Evolutionary conservation across 345 rosid species (phyloP).

Genomic region (Eucalyptus cladocalyx): DNA sequence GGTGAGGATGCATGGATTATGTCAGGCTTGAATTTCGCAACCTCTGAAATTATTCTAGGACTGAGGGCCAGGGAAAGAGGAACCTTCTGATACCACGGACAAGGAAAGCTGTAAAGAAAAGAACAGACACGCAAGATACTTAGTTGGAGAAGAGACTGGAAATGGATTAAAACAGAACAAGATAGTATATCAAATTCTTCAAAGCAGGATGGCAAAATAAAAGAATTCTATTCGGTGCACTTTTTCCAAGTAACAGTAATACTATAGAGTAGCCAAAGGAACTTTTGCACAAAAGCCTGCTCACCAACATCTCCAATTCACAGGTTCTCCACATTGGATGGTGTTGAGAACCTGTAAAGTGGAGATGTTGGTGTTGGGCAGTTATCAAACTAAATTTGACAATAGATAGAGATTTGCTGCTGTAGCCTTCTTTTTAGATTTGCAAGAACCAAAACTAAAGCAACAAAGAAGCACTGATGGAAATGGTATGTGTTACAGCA

Average conservation of each 20-base stretch:
- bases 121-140: background rate
- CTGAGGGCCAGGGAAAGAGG: slow-evolving; percentile 94
- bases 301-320: background rate
- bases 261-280: background rate
- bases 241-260: background rate
- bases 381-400: background rate
- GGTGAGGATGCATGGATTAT: slow-evolving; percentile 99
- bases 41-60: slow-evolving; percentile 95
- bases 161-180: background rate
- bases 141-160: background rate
- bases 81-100: slow-evolving; percentile 91
- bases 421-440: background rate
- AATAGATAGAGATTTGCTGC: background rate
- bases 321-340: background rate
- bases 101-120: slow-evolving; percentile 62
- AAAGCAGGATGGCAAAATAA: background rate
- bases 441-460: background rate
- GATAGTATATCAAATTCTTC: background rate
- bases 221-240: background rate
- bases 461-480: background rate
- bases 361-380: background rate
- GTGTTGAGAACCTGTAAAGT: background rate
- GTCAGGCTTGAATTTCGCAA: slow-evolving; percentile 94
- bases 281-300: background rate
- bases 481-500: background rate